Percentiles rank a stretch among this genome's conserved stretches.
These are phyloP conservation scores for Ilyonectria mors-panacis DNA, from an alignment of 2,329 filamentous ascomycete species.

Conservation along the genomic window DNA sequence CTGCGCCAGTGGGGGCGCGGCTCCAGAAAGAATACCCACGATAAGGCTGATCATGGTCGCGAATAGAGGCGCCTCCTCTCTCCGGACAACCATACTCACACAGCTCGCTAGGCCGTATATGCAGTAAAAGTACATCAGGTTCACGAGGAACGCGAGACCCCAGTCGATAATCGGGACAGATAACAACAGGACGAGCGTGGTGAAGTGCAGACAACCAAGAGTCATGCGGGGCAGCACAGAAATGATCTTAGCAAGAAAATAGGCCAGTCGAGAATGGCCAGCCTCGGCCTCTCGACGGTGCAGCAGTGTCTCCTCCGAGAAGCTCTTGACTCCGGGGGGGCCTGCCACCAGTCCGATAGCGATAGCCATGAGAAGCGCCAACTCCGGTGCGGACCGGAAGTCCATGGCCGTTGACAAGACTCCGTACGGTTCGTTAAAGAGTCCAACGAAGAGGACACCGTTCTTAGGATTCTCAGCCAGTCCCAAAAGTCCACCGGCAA, in stretches of 20 bases:
- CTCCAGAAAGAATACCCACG: slow-evolving; percentile 68
- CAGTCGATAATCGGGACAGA: slow-evolving; percentile 66
- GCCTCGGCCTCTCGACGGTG: slow-evolving; percentile 70
- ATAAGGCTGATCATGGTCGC: slow-evolving; percentile 69
- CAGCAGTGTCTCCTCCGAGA: slow-evolving; percentile 60
- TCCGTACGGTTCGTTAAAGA: slow-evolving; percentile 65
- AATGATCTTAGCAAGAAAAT: slow-evolving; percentile 70
- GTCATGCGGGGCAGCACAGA: slow-evolving; percentile 66
- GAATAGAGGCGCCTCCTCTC: slow-evolving; percentile 70
- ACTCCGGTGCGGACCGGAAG: slow-evolving; percentile 64
- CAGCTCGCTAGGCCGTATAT: slow-evolving; percentile 69
- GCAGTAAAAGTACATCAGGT: slow-evolving; percentile 71
- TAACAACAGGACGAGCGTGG: slow-evolving; percentile 64
- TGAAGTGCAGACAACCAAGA: slow-evolving; percentile 68
- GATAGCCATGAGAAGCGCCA: slow-evolving; percentile 67
- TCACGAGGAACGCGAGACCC: slow-evolving; percentile 63
- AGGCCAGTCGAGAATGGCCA: slow-evolving; percentile 69
- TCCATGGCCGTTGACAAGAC: slow-evolving; percentile 67
- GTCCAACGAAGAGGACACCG: slow-evolving; percentile 68
- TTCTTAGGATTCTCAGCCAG: slow-evolving; percentile 65
- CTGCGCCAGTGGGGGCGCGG: slow-evolving; percentile 64
- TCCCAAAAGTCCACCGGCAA: slow-evolving; percentile 69
- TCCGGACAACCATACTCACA: slow-evolving; percentile 67
- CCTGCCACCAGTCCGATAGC: slow-evolving; percentile 68
- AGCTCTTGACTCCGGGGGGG: slow-evolving; percentile 69